A percentile compares a stretch with the other conserved stretches of the same genome.
Conservation (phyloP, 2,329 filamentous ascomycete species). For the Sporothrix brasiliensis region DNA sequence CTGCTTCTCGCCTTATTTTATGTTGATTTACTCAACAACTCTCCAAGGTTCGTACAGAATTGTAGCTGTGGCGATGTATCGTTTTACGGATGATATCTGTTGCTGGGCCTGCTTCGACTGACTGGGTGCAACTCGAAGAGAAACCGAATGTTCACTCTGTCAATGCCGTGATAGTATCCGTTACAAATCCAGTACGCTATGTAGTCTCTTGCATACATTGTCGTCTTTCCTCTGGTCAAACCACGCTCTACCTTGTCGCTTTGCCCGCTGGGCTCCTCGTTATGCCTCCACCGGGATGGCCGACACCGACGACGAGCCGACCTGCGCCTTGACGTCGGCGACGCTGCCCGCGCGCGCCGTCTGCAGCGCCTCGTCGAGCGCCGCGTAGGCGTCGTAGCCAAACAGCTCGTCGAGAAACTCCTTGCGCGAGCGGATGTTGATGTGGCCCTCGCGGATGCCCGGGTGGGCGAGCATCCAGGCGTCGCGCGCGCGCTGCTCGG, state of each 20-base stretch:
- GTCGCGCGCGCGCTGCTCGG: conserved; percentile 31
- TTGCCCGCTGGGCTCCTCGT: not conserved
- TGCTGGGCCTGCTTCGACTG: no score
- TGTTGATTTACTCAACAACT: no score
- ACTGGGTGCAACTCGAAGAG: no score
- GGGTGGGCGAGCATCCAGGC: conserved; percentile 32
- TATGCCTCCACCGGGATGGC: conserved; percentile 18
- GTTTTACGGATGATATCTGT: no score
- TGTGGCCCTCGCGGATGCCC: conserved; percentile 29
- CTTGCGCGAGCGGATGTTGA: conserved; percentile 33
- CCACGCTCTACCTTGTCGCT: no score
- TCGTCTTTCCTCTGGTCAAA: not conserved
- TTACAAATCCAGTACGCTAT: no score
- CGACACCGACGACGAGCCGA: conserved; percentile 23
- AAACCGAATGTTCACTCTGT: no score
- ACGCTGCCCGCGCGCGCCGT: conserved; percentile 10
- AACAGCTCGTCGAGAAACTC: conserved; percentile 34
- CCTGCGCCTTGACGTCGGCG: not conserved
- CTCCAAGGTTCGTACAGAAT: no score
- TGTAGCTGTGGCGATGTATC: no score
- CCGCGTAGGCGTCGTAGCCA: conserved; percentile 30
- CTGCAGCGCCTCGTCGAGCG: conserved; percentile 25
- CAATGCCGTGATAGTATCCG: no score
- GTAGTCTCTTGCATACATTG: not conserved
- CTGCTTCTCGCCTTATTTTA: no score